These are phyloP conservation scores for Debaryomyces subglobosus DNA, from an alignment of 1,139 yeast species.

Conservation along the genomic window DNA sequence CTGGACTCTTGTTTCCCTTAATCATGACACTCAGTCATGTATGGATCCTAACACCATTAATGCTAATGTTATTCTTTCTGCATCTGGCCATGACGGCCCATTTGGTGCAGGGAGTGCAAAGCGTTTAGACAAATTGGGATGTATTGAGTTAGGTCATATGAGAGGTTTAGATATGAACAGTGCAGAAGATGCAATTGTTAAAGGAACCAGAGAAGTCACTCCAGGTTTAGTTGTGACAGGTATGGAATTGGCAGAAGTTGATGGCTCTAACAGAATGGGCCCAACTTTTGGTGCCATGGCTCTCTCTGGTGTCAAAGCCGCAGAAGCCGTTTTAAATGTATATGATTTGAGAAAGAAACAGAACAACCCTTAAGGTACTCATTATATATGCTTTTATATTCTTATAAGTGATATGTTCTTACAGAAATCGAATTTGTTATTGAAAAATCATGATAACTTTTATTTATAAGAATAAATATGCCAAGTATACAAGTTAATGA, in stretches of 20 bases:
- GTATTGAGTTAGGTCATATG: conserved; percentile 66
- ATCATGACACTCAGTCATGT: conserved; percentile 77
- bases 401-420: not conserved
- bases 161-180: conserved; percentile 78
- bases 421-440: not conserved
- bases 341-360: conserved; percentile 52
- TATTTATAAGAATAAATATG: not conserved
- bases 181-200: conserved; percentile 79
- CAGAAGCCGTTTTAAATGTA: conserved; percentile 59
- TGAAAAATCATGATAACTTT: not conserved
- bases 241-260: conserved; percentile 80
- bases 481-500: not conserved
- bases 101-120: conserved; percentile 80
- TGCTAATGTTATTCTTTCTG: conserved; percentile 68
- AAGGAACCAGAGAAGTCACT: conserved; percentile 67
- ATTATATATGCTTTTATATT: not conserved
- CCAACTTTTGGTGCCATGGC: conserved; percentile 87
- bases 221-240: conserved; percentile 79
- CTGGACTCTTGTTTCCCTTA: conserved; percentile 79
- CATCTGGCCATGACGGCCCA: conserved; percentile 85
- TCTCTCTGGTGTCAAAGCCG: conserved; percentile 75
- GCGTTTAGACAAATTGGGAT: conserved; percentile 40
- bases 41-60: conserved; percentile 87
- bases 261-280: conserved; percentile 81
- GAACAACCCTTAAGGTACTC: conserved; percentile 20